Evolutionary conservation across 805 yeast genomes (phyloP).

Genomic region (Martiniozyma abietophila): DNA sequence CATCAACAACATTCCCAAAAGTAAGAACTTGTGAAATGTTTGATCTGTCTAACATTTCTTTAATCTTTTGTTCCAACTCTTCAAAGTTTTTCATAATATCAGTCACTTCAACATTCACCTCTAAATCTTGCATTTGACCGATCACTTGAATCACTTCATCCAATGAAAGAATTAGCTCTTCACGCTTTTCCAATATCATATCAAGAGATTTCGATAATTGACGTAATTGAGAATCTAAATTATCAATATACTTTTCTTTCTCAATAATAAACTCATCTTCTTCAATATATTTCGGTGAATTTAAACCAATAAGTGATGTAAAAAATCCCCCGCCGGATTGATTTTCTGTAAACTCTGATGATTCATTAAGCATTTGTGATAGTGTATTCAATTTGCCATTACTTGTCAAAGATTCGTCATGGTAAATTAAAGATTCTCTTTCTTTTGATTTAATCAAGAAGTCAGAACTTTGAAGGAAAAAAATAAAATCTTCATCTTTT

Average conservation of each 20-base stretch:
- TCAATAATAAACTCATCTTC: conserved; percentile 70
- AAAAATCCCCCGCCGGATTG: conserved; percentile 43
- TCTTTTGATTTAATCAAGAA: conserved; percentile 62
- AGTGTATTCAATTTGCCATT: conserved; percentile 21
- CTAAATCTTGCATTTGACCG: conserved; percentile 60
- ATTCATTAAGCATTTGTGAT: conserved; percentile 20
- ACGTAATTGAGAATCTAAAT: conserved; percentile 63
- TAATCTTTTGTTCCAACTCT: conserved; percentile 58
- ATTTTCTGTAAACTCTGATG: conserved; percentile 17
- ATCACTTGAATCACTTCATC: conserved; percentile 51
- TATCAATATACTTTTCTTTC: conserved; percentile 59
- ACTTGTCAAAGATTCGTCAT: conserved; percentile 24
- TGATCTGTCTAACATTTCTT: conserved; percentile 66
- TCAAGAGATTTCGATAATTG: conserved; percentile 66
- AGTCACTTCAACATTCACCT: conserved; percentile 57
- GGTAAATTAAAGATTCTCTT: conserved; percentile 40
- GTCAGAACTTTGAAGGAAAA: conserved; percentile 69
- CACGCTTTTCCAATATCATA: conserved; percentile 61
- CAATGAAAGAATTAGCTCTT: conserved; percentile 58
- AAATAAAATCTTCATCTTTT: conserved; percentile 63
- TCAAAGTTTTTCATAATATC: conserved; percentile 64
- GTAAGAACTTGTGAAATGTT: conserved; percentile 81
- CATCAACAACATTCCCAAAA: conserved; percentile 79
- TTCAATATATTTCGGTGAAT: conserved; percentile 58
- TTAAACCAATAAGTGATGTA: conserved; percentile 52